Evolutionary conservation across 768 basidiomycete species (phyloP).

Genomic region (Podaxis carcinomalis): DNA sequence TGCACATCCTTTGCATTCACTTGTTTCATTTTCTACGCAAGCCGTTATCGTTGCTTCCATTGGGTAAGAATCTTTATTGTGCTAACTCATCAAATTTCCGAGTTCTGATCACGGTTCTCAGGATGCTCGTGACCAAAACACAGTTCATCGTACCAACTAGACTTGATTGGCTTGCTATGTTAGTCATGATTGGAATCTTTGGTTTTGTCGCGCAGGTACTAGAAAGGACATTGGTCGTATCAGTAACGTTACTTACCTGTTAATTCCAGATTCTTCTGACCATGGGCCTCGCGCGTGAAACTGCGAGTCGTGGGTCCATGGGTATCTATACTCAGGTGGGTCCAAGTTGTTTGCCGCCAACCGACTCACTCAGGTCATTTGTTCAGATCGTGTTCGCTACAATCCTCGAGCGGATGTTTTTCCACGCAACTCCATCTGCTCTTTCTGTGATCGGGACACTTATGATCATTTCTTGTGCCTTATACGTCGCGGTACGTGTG

Average conservation of each 20-base stretch:
- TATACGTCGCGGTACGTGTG: conserved; percentile 60
- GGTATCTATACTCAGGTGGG: conserved; percentile 52
- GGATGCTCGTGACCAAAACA: conserved; percentile 36
- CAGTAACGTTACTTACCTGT: not conserved
- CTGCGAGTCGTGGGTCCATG: conserved; percentile 56
- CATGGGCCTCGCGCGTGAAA: conserved; percentile 60
- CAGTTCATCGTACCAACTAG: conserved; percentile 39
- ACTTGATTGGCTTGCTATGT: conserved; percentile 35
- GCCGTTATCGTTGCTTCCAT: conserved; percentile 35
- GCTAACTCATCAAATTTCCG: not conserved
- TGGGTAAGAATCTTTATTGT: conserved; percentile 21
- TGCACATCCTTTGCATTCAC: conserved; percentile 66
- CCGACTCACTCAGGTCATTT: not conserved
- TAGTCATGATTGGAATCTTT: conserved; percentile 42
- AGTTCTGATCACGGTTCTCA: conserved; percentile 15
- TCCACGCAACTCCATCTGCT: conserved; percentile 52
- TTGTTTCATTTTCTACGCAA: conserved; percentile 59
- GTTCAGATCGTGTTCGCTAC: conserved; percentile 63
- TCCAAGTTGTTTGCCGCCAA: not conserved
- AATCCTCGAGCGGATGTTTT: conserved; percentile 60
- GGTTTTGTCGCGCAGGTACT: conserved; percentile 45
- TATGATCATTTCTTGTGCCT: conserved; percentile 60
- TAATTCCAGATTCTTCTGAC: conserved; percentile 13
- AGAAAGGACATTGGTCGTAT: not conserved
- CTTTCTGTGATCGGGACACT: conserved; percentile 59